Base-by-base conservation (phyloP, 2,329 filamentous ascomycete species). In the Apiospora sp. region DNA sequence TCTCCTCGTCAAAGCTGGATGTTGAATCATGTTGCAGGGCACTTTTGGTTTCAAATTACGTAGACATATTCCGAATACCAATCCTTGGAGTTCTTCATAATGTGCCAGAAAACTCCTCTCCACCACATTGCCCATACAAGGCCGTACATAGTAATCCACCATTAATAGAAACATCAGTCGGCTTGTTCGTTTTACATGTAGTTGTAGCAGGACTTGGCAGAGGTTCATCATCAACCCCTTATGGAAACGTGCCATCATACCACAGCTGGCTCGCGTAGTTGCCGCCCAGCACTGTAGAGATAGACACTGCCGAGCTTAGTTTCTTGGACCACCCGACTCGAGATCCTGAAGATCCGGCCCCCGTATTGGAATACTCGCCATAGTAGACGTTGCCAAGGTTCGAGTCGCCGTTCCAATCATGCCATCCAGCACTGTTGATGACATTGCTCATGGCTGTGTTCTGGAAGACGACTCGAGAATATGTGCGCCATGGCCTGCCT, bases 341-440 rank as follows among this genome's bases (percentile, higher is more conserved):
- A 0, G 83, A 85, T 0, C 89, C 89, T 2, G 90, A 79, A 1
- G 90, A 83, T 2, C 91, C 91, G 44, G 82, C 78, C 1, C 91
- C 91, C 1, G 85, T 85, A 80, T 92, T 92, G 27, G 76, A 81
- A 77, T 87, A 92, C 83, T 92, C 91, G 13, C 81, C 88, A 74
- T 88, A 92, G 37, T 83, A 80, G 1, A 92, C 87, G 61, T 88
- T 81, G 46, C 82, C 83, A 1, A 88, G 90, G 48, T 85, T 83
- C n/a, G 83, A 78, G 61, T 86, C 82, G 3, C 82, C 83, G 72
- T 85, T 85, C 91, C 91, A 92, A 41, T 83, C 77, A 2, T 76
- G 79, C 90, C 91, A 92, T 0, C 91, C 91, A 0, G 86, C 86
- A 1, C 83, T 73, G 76, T 92, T 91, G 76, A 93, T 86, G 27